Evolutionary conservation across 2,329 filamentous ascomycete genomes (phyloP), one percentile per base, ranked within the genome.

Genomic region (Ceratocystiopsis brevicomis): DNA sequence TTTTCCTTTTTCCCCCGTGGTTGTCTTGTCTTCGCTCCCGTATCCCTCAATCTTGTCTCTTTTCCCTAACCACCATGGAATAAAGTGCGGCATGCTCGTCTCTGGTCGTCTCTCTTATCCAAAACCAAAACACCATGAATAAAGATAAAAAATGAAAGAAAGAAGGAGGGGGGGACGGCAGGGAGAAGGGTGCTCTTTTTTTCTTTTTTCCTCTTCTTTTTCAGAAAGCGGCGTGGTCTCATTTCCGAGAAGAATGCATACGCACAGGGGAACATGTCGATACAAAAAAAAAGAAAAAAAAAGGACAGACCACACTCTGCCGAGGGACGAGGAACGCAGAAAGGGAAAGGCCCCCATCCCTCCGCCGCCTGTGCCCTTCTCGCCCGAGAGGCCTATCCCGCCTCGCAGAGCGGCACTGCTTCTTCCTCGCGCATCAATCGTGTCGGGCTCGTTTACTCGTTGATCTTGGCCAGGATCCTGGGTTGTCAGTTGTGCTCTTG

Each of bases 381-480:
- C 25, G 25, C 10, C 25, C 5, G 25, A 11, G 25, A 30, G 25
- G 25, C 25, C 8, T 8, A 8, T 4, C 21, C 25, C 25, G 25
- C 25, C 25, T 8, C 25, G 25, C 25, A 30, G 25, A 30, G 25
- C 25, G 25, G 25, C 25, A 9, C 6, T 30, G 25, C 19, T 21
- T 11, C 9, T 36, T 15, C 34, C n/a, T 15, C 9, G 14, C 34
- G 34, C 34, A 15, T 15, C 34, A 13, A 36, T 12, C 15, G n/a
- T 18, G 36, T 9, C 36, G 25, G 10, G 2, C 8, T 11, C 25
- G 25, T 8, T 69, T 83, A 94, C 73, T 96, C 88, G 67, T 85
- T 94, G 75, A 98, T 94, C 81, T 96, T 98, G 63, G 90, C 90
- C 48, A 98, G 77, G 54, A 98, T 84, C 63, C 88, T 95, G 55